Conservation (phyloP, 352 stramenopile genomes). For the Phytophthora fragariae region DNA sequence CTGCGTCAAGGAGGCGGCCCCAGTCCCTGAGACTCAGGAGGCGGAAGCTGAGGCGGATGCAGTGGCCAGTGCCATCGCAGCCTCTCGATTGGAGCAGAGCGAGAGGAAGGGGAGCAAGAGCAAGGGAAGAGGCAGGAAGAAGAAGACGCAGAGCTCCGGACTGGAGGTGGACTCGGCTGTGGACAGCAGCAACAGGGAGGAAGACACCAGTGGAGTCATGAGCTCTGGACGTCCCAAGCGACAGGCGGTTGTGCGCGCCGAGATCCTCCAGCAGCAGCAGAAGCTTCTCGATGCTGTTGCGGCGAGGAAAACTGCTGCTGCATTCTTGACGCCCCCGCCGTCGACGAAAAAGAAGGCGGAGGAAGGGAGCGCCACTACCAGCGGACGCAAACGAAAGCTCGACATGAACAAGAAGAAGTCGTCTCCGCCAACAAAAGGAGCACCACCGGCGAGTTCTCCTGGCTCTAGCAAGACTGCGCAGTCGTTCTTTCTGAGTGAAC, state of each 20-base stretch:
- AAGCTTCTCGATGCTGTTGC: slow-evolving; percentile 42
- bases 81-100: slow-evolving; percentile 15
- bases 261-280: slow-evolving; percentile 52
- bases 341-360: slow-evolving; percentile 29
- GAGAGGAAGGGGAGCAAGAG: slow-evolving; percentile 16
- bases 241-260: slow-evolving; percentile 55
- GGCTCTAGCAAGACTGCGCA: slow-evolving; percentile 35
- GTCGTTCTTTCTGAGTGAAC: slow-evolving; percentile 74
- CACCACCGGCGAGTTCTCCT: slow-evolving; percentile 25
- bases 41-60: not conserved
- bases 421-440: slow-evolving; percentile 35
- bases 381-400: slow-evolving; percentile 63
- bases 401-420: slow-evolving; percentile 69
- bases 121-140: slow-evolving; percentile 14
- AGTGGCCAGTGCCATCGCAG: slow-evolving; percentile 10
- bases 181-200: slow-evolving; percentile 12
- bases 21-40: not conserved
- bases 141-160: slow-evolving; percentile 1
- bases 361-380: slow-evolving; percentile 19
- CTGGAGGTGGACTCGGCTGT: slow-evolving; percentile 24
- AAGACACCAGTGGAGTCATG: slow-evolving; percentile 16
- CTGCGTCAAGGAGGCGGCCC: slow-evolving; percentile 42
- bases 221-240: slow-evolving; percentile 62
- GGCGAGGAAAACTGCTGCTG: slow-evolving; percentile 32
- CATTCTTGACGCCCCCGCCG: slow-evolving; percentile 45